Evolutionary conservation across 257 asterid species (phyloP), one percentile per base, ranked within the genome.

Genomic region (Solanum corneliomulleri): DNA sequence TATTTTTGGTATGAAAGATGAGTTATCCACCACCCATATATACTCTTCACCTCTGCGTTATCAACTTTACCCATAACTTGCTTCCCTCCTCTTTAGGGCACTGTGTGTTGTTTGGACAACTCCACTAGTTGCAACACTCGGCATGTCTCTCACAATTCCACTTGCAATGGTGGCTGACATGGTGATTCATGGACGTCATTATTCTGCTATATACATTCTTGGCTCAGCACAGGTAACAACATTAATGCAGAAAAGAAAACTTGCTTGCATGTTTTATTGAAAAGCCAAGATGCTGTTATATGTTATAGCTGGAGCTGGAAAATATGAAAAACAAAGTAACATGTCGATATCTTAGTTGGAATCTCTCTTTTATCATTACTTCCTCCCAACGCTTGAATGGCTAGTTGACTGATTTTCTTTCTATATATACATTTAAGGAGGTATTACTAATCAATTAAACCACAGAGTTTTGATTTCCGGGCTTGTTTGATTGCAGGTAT

Each of bases 61-160:
- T 47, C 85, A 47, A 45, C 23, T 47, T 2, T 45, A 78, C 76
- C 72, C 49, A 74, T 12, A 5, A 80, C 58, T 56, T 69, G 86
- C 66, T 77, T 25, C 45, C 18, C 39, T 37, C 39, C 87, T 85
- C 6, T 78, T 80, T 80, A 97, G 99, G 98, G 99, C 99, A 71
- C 91, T 97, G 45, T 95, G 99, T 89, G 99, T 97, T 31, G 99
- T 97, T 74, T 97, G 99, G 99, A 97, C 99, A 69, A 97, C 99
- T 45, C 99, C 99, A 9, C 89, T 97, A 23, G 99, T 97, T 81
- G 99, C 99, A 86, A 97, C 99, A 29, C 89, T 97, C 87, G 99
- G 99, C 90, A 93, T 97, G 98, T 97, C 99, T 64, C 98, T 97
- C 78, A 97, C 99, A 87, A 97, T 97, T 86, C 99, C 99, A n/a